Evolutionary conservation across 225 moss, liverwort and hornwort genomes (phyloP).

Genomic region (Straminergon stramineum): DNA sequence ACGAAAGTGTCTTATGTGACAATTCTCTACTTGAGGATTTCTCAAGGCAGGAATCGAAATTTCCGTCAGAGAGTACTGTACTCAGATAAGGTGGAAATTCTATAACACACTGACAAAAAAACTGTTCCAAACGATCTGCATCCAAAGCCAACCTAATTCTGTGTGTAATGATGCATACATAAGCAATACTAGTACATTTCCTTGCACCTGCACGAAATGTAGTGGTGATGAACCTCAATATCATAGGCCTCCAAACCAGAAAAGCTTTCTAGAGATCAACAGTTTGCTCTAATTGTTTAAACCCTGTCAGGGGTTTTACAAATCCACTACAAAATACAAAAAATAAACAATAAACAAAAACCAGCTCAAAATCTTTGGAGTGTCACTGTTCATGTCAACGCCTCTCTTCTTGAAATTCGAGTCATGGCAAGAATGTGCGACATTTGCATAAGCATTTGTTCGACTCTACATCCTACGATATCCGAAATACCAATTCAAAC

Average conservation of each 20-base stretch:
- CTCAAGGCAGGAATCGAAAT: neutral
- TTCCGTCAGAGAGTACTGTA: neutral
- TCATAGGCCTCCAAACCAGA: neutral
- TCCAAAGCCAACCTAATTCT: neutral
- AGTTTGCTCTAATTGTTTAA: neutral
- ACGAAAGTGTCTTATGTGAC: neutral
- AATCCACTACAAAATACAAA: neutral
- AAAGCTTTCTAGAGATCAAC: neutral
- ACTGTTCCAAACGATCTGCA: neutral
- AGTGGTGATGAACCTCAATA: neutral
- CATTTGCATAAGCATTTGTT: neutral
- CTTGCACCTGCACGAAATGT: neutral
- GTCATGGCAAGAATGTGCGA: neutral
- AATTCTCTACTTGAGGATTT: neutral
- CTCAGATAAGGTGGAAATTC: neutral
- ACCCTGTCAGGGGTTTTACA: conserved; percentile 22
- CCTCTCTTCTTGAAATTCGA: neutral
- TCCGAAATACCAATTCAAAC: neutral
- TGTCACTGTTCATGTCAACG: neutral
- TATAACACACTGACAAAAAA: neutral
- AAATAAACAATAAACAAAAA: neutral
- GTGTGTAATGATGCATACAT: neutral
- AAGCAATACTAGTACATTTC: neutral
- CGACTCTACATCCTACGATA: neutral
- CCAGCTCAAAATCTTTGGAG: neutral